A percentile compares a stretch with the other conserved stretches of the same genome.
Evolutionary conservation across 805 yeast genomes (phyloP).

Genomic region (Saccharomycopsis synnaedendra): DNA sequence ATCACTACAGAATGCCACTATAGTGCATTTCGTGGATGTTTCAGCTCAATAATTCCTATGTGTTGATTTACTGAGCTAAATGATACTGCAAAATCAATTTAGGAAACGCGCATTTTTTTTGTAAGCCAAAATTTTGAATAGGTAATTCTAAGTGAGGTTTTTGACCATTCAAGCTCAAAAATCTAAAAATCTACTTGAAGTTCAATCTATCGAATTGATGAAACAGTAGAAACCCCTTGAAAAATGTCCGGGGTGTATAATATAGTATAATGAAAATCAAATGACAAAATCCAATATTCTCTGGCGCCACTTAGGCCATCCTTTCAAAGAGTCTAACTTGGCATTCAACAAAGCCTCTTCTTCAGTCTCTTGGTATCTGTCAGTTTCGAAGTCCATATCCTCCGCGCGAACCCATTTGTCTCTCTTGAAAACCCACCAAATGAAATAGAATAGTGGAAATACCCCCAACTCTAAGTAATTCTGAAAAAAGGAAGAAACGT

Average conservation of each 20-base stretch:
- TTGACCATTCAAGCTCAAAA: background rate
- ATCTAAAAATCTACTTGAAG: background rate
- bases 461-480: slow-evolving; percentile 35
- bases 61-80: background rate
- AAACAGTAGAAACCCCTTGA: background rate
- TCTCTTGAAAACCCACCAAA: slow-evolving; percentile 31
- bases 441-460: slow-evolving; percentile 32
- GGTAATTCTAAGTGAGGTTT: background rate
- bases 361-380: slow-evolving; percentile 35
- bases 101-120: background rate
- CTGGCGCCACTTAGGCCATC: slow-evolving; percentile 32
- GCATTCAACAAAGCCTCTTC: slow-evolving; percentile 35
- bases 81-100: background rate
- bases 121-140: background rate
- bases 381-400: slow-evolving; percentile 45
- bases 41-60: too few relatives aligned
- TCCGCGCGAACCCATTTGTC: slow-evolving; percentile 31
- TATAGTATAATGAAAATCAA: background rate
- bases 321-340: slow-evolving; percentile 28
- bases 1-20: too few relatives aligned
- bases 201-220: background rate
- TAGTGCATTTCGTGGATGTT: too few relatives aligned
- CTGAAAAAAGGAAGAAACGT: slow-evolving; percentile 30
- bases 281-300: slow-evolving; percentile 4
- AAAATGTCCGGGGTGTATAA: background rate